Evolutionary conservation across 352 stramenopile species (phyloP), one percentile per base, ranked within the genome.

Genomic region (Stramenopiles sp.): DNA sequence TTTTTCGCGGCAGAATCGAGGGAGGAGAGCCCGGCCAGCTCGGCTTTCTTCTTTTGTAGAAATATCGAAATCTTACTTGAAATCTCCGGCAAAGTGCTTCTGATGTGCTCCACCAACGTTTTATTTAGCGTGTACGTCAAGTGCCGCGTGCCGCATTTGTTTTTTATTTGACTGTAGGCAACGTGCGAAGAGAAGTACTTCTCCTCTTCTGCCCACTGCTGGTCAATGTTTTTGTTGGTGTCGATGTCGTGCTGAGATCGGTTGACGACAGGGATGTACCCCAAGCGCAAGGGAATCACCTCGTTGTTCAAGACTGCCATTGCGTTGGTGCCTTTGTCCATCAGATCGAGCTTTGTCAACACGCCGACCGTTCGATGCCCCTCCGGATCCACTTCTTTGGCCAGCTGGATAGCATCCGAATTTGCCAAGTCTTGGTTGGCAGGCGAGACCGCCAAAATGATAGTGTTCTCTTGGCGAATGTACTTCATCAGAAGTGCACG

Each of bases 391-490:
- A 89, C 83, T 78, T 95, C 87, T 0, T 89, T 84, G 32, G 95
- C 94, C 82, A 99, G 89, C 80, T 98, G 97, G 63, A 99, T 84
- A 30, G 94, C 92, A 80, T 99, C 96, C 75, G 87, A 96, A 81
- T 98, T 99, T 32, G 94, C 95, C 73, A 99, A 81, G 83, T 99
- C 96, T 6, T 92, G 97, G 81, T 99, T 99, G 49, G 94, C 95
- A 6, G 91, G 88, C 4, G 95, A 98, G 1, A 99, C 96, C 1
- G 94, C 96, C 6, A 99, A 80, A 69, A 99, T 96, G 80, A 99
- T 98, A 33, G 93, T 96, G 81, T 98, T 98, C 0, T 95, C 94
- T 85, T 99, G 98, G 37, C 81, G 82, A 74, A 98, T 98, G 86
- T 98, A 99, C 77, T 97, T 85, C 4, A 97, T 80, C 81, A 94